A percentile compares a stretch with the other conserved stretches of the same genome.
These are phyloP conservation scores for Cicer yamashitae DNA, from an alignment of 306 rosid species.

Conservation along the genomic window DNA sequence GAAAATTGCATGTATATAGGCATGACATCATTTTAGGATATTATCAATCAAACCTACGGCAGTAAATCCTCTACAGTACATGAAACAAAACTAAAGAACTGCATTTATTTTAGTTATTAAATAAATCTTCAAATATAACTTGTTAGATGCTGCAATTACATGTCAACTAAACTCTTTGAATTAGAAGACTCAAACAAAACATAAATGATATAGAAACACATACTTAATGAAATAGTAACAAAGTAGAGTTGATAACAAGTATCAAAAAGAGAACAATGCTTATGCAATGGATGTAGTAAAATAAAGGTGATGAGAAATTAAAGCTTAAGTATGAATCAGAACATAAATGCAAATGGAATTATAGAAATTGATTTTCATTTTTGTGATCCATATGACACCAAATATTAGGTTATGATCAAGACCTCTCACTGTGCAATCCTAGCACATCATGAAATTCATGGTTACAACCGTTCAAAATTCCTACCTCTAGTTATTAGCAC, in stretches of 20 bases:
- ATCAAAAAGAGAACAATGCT: not conserved
- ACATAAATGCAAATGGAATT: not conserved
- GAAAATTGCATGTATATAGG: no score
- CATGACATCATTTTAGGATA: no score
- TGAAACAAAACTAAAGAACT: no score
- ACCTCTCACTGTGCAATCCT: constrained; percentile 39
- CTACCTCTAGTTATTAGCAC: constrained; percentile 47
- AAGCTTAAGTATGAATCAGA: constrained; percentile 5
- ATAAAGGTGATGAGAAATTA: not conserved
- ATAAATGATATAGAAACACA: not conserved
- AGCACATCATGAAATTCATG: constrained; percentile 47
- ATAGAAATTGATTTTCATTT: not conserved
- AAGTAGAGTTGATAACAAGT: not conserved
- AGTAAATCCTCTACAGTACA: no score
- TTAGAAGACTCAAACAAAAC: not conserved
- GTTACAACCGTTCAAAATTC: constrained; percentile 50
- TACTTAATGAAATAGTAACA: not conserved
- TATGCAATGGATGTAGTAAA: not conserved
- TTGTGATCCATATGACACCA: not conserved
- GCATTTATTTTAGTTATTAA: no score
- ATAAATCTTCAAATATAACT: no score
- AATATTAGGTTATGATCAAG: not conserved
- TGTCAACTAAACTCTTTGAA: not conserved
- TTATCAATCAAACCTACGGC: no score
- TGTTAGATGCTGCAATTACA: not conserved